Base-by-base conservation (phyloP, 768 basidiomycete genomes). In the Roridomyces roridus region DNA sequence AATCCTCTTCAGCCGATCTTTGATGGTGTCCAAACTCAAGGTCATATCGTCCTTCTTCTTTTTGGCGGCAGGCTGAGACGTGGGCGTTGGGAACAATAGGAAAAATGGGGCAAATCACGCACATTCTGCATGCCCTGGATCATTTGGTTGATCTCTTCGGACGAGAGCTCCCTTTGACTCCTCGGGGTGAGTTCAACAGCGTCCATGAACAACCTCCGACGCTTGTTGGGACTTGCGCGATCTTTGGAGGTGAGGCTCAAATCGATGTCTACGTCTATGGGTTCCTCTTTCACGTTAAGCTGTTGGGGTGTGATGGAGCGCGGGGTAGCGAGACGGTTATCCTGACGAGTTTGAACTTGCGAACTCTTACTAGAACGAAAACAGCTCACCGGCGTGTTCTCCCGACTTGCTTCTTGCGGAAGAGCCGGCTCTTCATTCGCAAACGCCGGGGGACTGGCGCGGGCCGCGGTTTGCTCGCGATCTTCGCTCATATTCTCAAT, bases 11-110 rank as follows among this genome's bases (percentile, higher is more conserved):
- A 68, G 58, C 3, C 58, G 57, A 15, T 20, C 46, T 31, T 31
- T 17, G 15, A 47, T 29, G n/a, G 46, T 47, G 29, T 47, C 46
- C 8, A 47, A 31, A 35, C 31, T 35, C 11, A 61, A 34, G 7
- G 24, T 28, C 11, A 43, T 26, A 12, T 28, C 37, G 36, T 65
- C 28, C 29, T 62, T 64, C 12, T 51, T 26, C 31, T 67, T 67
- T 35, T 65, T 67, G 8, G 65, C 64, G 14, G 43, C 55, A 4
- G 64, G 62, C 66, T 68, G 35, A 24, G 17, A 14, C 15, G 14
- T 17, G 44, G 26, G 20, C 9, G 0, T 2, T 5, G 17, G 21
- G 14, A 3, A 23, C 5, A 31, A 6, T 5, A 14, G 2, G n/a
- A 26, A 12, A 25, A 17, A 41, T 28, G 4, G 21, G 9, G n/a